Conservation (phyloP, 1,284 basidiomycete genomes). For the Sanghuangporus baumii region DNA sequence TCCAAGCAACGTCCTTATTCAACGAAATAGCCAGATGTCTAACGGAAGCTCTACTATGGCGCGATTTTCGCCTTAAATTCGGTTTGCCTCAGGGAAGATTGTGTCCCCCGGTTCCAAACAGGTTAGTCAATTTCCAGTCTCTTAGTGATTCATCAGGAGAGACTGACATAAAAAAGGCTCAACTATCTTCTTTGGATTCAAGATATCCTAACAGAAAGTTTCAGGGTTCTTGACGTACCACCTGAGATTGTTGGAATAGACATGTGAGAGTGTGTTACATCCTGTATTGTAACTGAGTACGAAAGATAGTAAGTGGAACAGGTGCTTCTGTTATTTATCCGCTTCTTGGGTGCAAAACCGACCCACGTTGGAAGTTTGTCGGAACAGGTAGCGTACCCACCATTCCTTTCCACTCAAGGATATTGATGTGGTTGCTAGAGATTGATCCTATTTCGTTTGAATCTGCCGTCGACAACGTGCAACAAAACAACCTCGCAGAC, state of each 20-base stretch:
- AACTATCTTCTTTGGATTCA: slow-evolving; percentile 77
- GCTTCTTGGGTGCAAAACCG: slow-evolving; percentile 59
- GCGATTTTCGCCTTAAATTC: slow-evolving; percentile 68
- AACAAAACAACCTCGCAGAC: slow-evolving; percentile 44
- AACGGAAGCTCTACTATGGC: slow-evolving; percentile 68
- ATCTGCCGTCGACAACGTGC: slow-evolving; percentile 51
- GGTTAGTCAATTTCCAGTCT: slow-evolving; percentile 35
- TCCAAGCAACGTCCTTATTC: not conserved
- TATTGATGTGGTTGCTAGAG: slow-evolving; percentile 38
- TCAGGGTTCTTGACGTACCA: not conserved
- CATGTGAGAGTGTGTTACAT: slow-evolving; percentile 30
- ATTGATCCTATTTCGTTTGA: slow-evolving; percentile 57
- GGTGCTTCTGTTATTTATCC: slow-evolving; percentile 91
- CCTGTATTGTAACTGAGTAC: slow-evolving; percentile 20
- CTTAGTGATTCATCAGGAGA: not conserved
- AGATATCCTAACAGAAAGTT: slow-evolving; percentile 39
- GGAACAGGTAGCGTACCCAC: slow-evolving; percentile 57
- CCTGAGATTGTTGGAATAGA: slow-evolving; percentile 34
- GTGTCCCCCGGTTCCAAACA: slow-evolving; percentile 83
- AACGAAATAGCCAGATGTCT: slow-evolving; percentile 45
- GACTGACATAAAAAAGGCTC: slow-evolving; percentile 39
- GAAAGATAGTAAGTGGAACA: slow-evolving; percentile 63
- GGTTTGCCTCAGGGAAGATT: slow-evolving; percentile 65
- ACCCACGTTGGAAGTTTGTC: slow-evolving; percentile 52
- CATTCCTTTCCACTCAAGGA: not conserved